phyloP scores from a whole-genome alignment of 2,329 filamentous ascomycete genomes.

The Fusarium sp. region DNA sequence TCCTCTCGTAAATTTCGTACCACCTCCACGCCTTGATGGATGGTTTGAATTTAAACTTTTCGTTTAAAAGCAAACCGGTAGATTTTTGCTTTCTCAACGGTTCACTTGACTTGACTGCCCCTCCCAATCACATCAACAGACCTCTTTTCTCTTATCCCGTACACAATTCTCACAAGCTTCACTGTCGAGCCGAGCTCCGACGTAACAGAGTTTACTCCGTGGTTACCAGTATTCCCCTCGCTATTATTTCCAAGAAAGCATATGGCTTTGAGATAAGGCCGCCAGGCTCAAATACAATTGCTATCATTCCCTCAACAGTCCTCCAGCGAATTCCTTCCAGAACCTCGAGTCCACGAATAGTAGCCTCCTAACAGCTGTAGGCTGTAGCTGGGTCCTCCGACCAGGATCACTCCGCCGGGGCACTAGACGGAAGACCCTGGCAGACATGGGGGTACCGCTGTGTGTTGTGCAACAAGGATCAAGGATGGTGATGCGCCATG shows the following conservation, averaged over 20 bases:
- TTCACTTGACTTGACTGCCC: conserved; percentile 6
- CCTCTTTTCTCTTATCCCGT: not conserved
- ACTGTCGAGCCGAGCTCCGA: not conserved
- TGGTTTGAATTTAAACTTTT: conserved; percentile 21
- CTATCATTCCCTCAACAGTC: not conserved
- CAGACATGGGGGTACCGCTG: conserved; percentile 40
- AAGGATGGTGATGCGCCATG: not conserved
- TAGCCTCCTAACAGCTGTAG: conserved; percentile 17
- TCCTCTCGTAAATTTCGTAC: not conserved
- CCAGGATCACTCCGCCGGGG: conserved; percentile 33
- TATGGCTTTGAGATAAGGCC: not conserved
- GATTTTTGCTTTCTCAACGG: conserved; percentile 20
- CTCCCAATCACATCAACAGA: not conserved
- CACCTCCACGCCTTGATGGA: conserved; percentile 1
- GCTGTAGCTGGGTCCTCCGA: conserved; percentile 16
- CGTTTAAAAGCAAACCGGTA: conserved; percentile 16
- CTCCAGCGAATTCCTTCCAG: conserved; percentile 4
- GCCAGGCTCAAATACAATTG: conserved; percentile 9
- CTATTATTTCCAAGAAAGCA: not conserved
- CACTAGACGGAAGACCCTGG: conserved; percentile 37
- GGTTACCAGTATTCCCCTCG: not conserved
- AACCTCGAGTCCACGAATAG: conserved; percentile 25
- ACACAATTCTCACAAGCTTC: not conserved
- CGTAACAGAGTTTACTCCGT: not conserved
- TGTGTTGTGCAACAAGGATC: conserved; percentile 29